Base-by-base conservation (phyloP, 2,329 filamentous ascomycete species). In the Thyridium curvatum region DNA sequence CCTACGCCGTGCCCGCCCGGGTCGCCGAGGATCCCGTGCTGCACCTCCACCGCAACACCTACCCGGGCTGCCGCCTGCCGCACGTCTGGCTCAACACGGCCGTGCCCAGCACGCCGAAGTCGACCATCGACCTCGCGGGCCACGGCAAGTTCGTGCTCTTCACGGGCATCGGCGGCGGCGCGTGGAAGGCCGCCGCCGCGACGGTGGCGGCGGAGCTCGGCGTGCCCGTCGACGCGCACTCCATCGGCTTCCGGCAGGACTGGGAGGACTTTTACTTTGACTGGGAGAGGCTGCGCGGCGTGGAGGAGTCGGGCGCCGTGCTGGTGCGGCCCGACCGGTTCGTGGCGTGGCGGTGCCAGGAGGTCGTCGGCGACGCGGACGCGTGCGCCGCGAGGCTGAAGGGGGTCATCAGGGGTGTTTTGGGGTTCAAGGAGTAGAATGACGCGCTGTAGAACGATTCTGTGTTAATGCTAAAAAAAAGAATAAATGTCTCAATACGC, bases 221-320 rank as follows among this genome's bases (percentile, higher is more conserved):
- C 0, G 52, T 82, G 0, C 54, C 62, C 8, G 61, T 83, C 21
- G 63, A 61, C 4, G 62, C 58, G 1, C 68, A 73, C 42, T 65
- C 62, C 3, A 74, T 83, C 45, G 79, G 79, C 0, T 77, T 66
- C 56, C 59, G 65, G 12, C 70, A 74, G 44, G 75, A 82, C 41
- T 82, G 67, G 45, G 71, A 80, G 50, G 79, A 83, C 50, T 64
- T 77, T 0, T 82, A 82, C 52, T 70, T 69, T 43, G 74, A 79
- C 40, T 84, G 79, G 79, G 66, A 61, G 10, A 56, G 59, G 34
- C 56, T 63, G 39, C 62, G 74, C 13, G 74, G 71, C 33, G 65
- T 82, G 2, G 66, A 69, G 15, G 78, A 81, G 44, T 66, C 71
- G 41, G 77, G 79, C 2, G 72, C 66, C 47, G 65, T 82, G 13